phyloP scores from a whole-genome alignment of 306 rosid species.

The Alnus glutinosa region DNA sequence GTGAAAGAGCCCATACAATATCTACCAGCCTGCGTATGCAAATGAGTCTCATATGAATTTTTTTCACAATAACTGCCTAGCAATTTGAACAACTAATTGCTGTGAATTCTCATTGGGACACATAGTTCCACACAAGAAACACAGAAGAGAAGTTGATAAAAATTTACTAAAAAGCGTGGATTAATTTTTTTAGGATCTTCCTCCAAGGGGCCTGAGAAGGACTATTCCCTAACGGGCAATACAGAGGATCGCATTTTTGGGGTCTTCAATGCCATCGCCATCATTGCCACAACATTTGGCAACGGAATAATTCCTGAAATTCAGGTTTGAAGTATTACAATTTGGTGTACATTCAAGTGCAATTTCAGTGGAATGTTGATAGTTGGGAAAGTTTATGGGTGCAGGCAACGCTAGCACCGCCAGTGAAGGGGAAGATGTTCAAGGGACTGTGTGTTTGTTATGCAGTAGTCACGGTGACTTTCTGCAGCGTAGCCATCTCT shows the following conservation, averaged over 20 bases:
- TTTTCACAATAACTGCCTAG: no score
- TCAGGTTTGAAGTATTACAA: slow-evolving; percentile 44
- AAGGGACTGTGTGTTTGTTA: slow-evolving; percentile 70
- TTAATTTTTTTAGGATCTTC: slow-evolving; percentile 45
- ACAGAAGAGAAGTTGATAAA: background rate
- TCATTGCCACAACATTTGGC: slow-evolving; percentile 76
- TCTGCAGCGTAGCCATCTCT: slow-evolving; percentile 65
- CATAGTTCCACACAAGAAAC: no score
- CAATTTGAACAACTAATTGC: no score
- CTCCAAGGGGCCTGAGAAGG: slow-evolving; percentile 61
- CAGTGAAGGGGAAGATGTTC: slow-evolving; percentile 85
- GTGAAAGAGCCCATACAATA: no score
- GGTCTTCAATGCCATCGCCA: slow-evolving; percentile 69
- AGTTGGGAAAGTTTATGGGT: background rate
- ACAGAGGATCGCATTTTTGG: slow-evolving; percentile 50
- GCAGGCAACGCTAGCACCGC: slow-evolving; percentile 86
- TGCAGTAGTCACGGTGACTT: slow-evolving; percentile 40
- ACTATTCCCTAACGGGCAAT: slow-evolving; percentile 61
- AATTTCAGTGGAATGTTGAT: background rate
- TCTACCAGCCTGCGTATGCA: no score
- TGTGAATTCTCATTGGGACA: no score
- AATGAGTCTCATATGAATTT: no score
- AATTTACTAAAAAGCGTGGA: background rate
- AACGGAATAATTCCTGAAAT: slow-evolving; percentile 90
- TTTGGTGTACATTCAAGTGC: background rate